Base-by-base conservation (phyloP, 2,329 filamentous ascomycete species). In the Fusarium devonianum region DNA sequence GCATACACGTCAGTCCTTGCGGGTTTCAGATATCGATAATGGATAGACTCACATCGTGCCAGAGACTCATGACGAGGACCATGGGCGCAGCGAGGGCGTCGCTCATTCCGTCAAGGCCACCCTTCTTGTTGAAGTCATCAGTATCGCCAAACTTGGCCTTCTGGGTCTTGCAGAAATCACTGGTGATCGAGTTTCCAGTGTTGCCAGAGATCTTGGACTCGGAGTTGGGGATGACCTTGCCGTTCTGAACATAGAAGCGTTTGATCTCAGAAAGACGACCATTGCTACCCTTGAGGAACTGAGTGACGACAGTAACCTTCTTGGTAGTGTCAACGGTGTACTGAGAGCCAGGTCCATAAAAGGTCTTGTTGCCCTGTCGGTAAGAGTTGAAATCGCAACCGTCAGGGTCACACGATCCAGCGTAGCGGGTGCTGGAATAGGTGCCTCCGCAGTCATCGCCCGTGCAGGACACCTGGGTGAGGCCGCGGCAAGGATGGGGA, bases 321-420 rank as follows among this genome's bases (percentile, higher is more conserved):
- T 77, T 74, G 55, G 69, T 78, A 44, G 84, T 85, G 67, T 87
- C 80, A 60, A 89, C 73, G 39, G 73, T 84, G 67, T 75, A 75
- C 56, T 77, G 76, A 1, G 78, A 71, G 39, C 71, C 72, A n/a
- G 58, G 63, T 41, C 85, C 86, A 73, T 83, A 88, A 76, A 87
- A 89, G 69, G 71, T 73, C 51, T 74, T 75, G 71, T 84, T 78
- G 54, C 86, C 86, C 76, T 83, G 77, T 67, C 85, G 85, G 80
- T 82, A 89, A 28, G 78, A 68, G 79, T 88, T 87, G 79, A 86
- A 88, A 69, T 88, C 86, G 64, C 86, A 89, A 29, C 86, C 86
- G 64, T 87, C 84, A 54, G 84, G 82, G 68, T 89, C 86, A 69
- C 86, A 89, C 49, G 80, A 71, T 42, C 85, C 85, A 18, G 65